phyloP scores from a whole-genome alignment of 176 grass and related monocot genomes.

The Avena sativa region DNA sequence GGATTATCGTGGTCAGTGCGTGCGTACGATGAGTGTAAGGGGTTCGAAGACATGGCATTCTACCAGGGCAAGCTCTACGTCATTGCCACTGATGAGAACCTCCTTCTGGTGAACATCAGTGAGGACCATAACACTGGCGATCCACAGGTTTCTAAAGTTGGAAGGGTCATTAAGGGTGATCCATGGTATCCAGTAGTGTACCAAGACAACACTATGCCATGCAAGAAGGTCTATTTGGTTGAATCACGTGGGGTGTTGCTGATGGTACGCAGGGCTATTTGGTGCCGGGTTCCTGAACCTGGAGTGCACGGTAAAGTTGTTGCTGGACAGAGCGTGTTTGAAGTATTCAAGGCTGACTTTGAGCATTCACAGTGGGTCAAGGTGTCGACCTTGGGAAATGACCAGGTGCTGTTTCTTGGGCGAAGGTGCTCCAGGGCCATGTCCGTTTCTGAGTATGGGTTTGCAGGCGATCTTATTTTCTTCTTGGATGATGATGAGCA shows the following conservation, averaged over 20 bases:
- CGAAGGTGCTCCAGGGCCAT: too few relatives aligned
- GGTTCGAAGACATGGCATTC: not conserved
- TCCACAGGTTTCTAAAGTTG: constrained; percentile 36
- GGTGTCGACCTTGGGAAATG: too few relatives aligned
- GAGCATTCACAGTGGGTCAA: too few relatives aligned
- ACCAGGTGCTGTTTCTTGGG: too few relatives aligned
- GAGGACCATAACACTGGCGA: not conserved
- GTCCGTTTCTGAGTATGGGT: not conserved
- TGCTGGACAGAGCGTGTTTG: too few relatives aligned
- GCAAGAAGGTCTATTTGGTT: constrained; percentile 34
- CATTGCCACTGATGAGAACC: not conserved
- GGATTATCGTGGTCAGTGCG: not conserved
- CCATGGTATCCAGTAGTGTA: not conserved
- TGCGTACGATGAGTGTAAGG: not conserved
- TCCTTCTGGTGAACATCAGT: not conserved
- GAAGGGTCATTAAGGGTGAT: constrained; percentile 19
- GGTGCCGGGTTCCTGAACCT: too few relatives aligned
- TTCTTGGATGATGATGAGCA: constrained; percentile 1
- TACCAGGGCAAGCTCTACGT: not conserved
- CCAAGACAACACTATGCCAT: not conserved
- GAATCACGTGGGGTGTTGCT: not conserved
- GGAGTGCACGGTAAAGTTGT: too few relatives aligned
- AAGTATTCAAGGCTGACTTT: too few relatives aligned
- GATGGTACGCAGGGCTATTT: too few relatives aligned
- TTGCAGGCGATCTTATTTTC: not conserved